Base-by-base conservation (phyloP, 441 rosid genomes). In the Erodium trifolium region DNA sequence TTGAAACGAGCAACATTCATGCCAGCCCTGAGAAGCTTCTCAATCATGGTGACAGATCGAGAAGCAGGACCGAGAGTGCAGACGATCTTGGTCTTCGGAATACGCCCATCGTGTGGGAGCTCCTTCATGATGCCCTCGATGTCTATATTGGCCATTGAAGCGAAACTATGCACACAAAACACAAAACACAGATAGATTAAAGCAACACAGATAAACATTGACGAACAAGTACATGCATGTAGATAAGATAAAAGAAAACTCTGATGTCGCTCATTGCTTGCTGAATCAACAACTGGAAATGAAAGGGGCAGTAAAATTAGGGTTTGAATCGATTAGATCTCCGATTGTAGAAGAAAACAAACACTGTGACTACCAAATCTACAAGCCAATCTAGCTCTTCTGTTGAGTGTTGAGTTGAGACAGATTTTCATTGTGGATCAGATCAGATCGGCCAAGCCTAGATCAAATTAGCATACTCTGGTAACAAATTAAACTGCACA, bases 1-100 rank as follows among this genome's bases (percentile, higher is more conserved):
- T 92, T 92, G 81, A 92, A 92, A 49, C 95, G 83, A 69, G 98
- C 96, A 6, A 90, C 95, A 85, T 90, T 90, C 96, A 92, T 92
- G 67, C 96, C 98, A 3, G 92, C 98, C 66, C 69, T 80, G 29
- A 92, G 79, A 9, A 90, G 86, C 83, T 86, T 92, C 84, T 92
- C 92, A 2, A 82, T 5, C 97, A 87, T 81, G 10, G 83, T 78
- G 10, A 88, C 82, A 14, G 98, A 87, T 74, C 97, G 80, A n/a
- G 96, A 90, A 8, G 95, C 89, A 0, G 97, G 97, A 4, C 98
- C 97, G 2, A 90, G 84, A 2, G 97, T 92, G 84, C 98, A 90
- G 5, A 88, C 98, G 74, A 90, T 90, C 86, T 92, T 92, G 63
- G 97, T 90, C 79, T 92, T 92, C 4, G 95, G 82, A 3, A 49